phyloP scores from a whole-genome alignment of 208 protist species.

The Leishmania amazonensis region DNA sequence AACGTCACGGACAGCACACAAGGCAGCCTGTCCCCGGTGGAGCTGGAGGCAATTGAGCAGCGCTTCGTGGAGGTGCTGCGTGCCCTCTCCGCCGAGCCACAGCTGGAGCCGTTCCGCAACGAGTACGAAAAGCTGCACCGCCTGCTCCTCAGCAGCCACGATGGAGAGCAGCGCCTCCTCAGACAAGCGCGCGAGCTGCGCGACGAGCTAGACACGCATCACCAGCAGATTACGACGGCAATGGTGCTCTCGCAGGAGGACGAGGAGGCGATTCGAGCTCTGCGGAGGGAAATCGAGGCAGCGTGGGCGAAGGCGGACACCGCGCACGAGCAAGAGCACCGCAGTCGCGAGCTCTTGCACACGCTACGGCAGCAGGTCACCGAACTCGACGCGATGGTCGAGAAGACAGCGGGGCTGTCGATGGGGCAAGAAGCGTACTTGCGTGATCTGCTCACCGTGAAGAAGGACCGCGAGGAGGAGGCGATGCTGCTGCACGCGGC shows the following conservation, averaged over 20 bases:
- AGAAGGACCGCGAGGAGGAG: slow-evolving; percentile 94
- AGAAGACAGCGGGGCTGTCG: slow-evolving; percentile 92
- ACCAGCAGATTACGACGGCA: slow-evolving; percentile 96
- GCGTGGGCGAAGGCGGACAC: slow-evolving; percentile 98
- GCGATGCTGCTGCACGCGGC: slow-evolving; percentile 67
- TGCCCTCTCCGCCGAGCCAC: slow-evolving; percentile 94
- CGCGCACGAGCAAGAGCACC: slow-evolving; percentile 96
- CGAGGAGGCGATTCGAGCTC: slow-evolving; percentile 92
- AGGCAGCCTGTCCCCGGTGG: slow-evolving; percentile 44
- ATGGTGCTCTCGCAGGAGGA: slow-evolving; percentile 97
- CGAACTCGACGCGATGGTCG: slow-evolving; percentile 93
- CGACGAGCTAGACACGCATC: slow-evolving; percentile 95
- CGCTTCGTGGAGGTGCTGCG: slow-evolving; percentile 94
- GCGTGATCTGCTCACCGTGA: slow-evolving; percentile 92
- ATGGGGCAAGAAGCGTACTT: slow-evolving; percentile 96
- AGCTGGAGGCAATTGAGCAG: slow-evolving; percentile 93
- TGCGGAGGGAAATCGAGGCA: slow-evolving; percentile 97
- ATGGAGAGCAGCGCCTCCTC: slow-evolving; percentile 97
- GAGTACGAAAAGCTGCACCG: slow-evolving; percentile 99
- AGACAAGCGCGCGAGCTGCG: slow-evolving; percentile 95
- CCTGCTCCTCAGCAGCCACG: slow-evolving; percentile 96
- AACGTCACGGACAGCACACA: slow-evolving; percentile 2
- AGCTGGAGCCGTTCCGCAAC: slow-evolving; percentile 93
- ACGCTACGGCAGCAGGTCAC: slow-evolving; percentile 95
- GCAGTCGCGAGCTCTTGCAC: slow-evolving; percentile 95